Evolutionary conservation across 345 rosid genomes (phyloP).

Genomic region (Ricinus communis): DNA sequence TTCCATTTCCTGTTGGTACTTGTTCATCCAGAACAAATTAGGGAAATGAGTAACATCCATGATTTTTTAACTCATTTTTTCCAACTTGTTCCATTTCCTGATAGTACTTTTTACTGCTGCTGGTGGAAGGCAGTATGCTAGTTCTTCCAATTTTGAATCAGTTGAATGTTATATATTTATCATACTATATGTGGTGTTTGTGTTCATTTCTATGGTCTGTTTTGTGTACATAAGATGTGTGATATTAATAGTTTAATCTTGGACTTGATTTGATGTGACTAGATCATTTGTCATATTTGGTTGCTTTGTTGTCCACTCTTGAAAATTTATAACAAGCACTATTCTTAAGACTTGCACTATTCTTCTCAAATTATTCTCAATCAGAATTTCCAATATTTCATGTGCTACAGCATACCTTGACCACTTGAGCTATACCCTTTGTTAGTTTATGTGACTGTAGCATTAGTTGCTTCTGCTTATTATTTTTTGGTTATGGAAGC

Average conservation of each 20-base stretch:
- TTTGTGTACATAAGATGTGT: not conserved
- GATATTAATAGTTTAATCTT: not conserved
- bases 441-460: too few relatives aligned
- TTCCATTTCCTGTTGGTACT: not conserved
- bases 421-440: too few relatives aligned
- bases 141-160: not conserved
- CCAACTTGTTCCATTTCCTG: too few relatives aligned
- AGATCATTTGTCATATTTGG: not conserved
- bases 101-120: not conserved
- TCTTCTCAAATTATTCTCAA: too few relatives aligned
- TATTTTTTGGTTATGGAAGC: too few relatives aligned
- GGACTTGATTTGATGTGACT: constrained; percentile 4
- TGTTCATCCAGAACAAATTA: too few relatives aligned
- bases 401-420: too few relatives aligned
- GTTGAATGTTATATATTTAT: not conserved
- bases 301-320: not conserved
- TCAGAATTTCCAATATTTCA: too few relatives aligned
- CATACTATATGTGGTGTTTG: not conserved
- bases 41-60: too few relatives aligned
- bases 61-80: not conserved
- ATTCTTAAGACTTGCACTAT: too few relatives aligned
- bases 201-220: not conserved
- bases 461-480: too few relatives aligned
- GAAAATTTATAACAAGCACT: not conserved
- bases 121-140: not conserved